A percentile compares a stretch with the other conserved stretches of the same genome.
Conservation (phyloP, 2,329 filamentous ascomycete species). For the Xylariaceae sp. region DNA sequence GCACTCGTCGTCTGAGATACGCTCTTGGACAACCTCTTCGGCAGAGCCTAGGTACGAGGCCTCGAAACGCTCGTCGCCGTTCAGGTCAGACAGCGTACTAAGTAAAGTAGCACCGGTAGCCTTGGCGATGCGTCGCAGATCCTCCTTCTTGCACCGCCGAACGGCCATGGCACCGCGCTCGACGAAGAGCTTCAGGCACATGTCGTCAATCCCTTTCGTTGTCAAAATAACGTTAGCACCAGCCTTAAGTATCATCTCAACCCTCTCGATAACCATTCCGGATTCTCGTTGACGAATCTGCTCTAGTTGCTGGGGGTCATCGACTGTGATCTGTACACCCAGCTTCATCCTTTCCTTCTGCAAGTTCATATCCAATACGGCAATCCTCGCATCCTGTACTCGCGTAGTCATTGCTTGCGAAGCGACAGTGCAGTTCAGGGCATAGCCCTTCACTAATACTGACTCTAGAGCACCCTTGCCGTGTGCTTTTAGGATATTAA, state of each 20-base stretch:
- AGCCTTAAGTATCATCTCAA: conserved; percentile 97
- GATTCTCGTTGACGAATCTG: conserved; percentile 93
- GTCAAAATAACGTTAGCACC: conserved; percentile 96
- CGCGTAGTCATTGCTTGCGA: conserved; percentile 97
- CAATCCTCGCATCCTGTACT: conserved; percentile 93
- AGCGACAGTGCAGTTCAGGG: conserved; percentile 96
- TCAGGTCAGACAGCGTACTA: conserved; percentile 91
- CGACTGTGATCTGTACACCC: conserved; percentile 96
- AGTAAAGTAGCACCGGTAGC: conserved; percentile 93
- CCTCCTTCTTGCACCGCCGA: conserved; percentile 97
- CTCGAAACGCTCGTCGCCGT: conserved; percentile 97
- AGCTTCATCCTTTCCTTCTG: conserved; percentile 99
- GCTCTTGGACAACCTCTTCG: conserved; percentile 96
- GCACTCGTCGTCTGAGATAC: conserved; percentile 98
- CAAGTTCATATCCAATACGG: conserved; percentile 94
- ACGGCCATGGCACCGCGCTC: conserved; percentile 96
- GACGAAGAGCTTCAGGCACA: conserved; percentile 91
- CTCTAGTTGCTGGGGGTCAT: conserved; percentile 95
- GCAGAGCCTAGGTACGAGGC: conserved; percentile 85
- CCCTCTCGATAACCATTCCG: conserved; percentile 88
- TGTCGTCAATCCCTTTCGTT: conserved; percentile 97
- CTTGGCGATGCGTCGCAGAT: conserved; percentile 91
- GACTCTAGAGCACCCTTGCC: conserved; percentile 91
- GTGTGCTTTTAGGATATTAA: conserved; percentile 98
- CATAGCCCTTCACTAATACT: conserved; percentile 91